phyloP scores from a whole-genome alignment of 2,329 filamentous ascomycete species.

The Paradendryphiella salina region DNA sequence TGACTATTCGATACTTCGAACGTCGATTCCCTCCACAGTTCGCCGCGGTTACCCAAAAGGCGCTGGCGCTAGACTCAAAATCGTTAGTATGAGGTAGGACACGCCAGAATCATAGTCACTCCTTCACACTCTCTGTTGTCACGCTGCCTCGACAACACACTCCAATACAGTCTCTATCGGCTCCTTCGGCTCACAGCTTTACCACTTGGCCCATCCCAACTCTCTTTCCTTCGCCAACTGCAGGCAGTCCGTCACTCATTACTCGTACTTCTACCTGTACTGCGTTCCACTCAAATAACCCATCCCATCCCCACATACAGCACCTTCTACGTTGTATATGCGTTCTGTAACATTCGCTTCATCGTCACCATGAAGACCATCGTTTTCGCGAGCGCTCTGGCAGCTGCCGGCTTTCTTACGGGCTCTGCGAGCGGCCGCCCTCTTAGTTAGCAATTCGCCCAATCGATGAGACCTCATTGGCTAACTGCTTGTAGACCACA shows the following conservation, averaged over 20 bases:
- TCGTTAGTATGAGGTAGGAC: constrained; percentile 13
- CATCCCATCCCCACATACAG: constrained; percentile 12
- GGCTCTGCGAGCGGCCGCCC: constrained; percentile 52
- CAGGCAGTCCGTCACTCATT: constrained; percentile 33
- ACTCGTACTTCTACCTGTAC: constrained; percentile 11
- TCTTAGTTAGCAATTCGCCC: constrained; percentile 30
- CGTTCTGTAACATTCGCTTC: constrained; percentile 41
- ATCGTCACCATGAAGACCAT: constrained; percentile 52
- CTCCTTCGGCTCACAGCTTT: constrained; percentile 20
- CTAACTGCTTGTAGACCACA: constrained; percentile 30
- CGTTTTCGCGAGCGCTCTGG: constrained; percentile 43
- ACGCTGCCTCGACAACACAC: constrained; percentile 16
- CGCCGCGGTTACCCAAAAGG: constrained; percentile 17
- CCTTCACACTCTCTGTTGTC: constrained; percentile 18
- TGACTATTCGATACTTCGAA: constrained; percentile 5
- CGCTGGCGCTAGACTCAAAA: constrained; percentile 18
- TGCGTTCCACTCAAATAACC: constrained; percentile 10
- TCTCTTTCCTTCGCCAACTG: constrained; percentile 27
- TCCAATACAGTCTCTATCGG: constrained; percentile 24
- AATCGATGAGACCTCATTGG: not conserved
- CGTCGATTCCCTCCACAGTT: constrained; percentile 9
- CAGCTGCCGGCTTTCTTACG: constrained; percentile 43
- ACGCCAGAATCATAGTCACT: constrained; percentile 18
- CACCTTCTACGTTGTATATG: constrained; percentile 25
- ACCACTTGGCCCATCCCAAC: constrained; percentile 22